phyloP scores from a whole-genome alignment of 1,284 basidiomycete species.

The Taiwanofungus camphoratus region DNA sequence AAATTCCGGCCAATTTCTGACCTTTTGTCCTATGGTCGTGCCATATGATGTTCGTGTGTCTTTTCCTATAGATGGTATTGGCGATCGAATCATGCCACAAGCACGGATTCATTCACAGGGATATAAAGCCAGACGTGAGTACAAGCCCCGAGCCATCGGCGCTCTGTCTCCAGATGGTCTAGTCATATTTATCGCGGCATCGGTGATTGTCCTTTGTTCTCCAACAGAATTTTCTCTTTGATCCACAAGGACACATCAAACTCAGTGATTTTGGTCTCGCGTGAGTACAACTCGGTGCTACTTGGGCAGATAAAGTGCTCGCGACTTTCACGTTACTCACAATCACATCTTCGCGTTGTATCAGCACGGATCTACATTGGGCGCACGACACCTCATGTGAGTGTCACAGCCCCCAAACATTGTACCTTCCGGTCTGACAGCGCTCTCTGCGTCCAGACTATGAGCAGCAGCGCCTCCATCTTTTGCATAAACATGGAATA shows the following conservation, averaged over 20 bases:
- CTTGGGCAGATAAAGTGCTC: background rate
- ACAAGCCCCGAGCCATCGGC: constrained; percentile 7
- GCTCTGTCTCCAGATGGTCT: background rate
- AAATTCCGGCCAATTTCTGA: constrained; percentile 5
- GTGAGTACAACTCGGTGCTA: constrained; percentile 40
- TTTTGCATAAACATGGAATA: constrained; percentile 91
- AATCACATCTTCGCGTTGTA: constrained; percentile 13
- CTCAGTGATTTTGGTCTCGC: constrained; percentile 95
- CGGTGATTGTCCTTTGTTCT: constrained; percentile 23
- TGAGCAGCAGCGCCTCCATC: constrained; percentile 85
- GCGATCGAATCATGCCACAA: constrained; percentile 92
- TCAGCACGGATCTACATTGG: constrained; percentile 81
- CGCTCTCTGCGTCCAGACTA: constrained; percentile 57
- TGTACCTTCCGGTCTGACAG: constrained; percentile 9
- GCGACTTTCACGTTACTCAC: constrained; percentile 9
- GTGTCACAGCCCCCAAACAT: constrained; percentile 21
- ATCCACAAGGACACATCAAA: constrained; percentile 88
- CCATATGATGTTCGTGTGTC: constrained; percentile 7
- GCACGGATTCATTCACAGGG: constrained; percentile 94
- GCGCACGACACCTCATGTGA: constrained; percentile 87
- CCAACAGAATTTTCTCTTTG: constrained; percentile 88
- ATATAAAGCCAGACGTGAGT: constrained; percentile 90
- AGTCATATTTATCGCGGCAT: constrained; percentile 9
- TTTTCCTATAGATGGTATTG: constrained; percentile 76
- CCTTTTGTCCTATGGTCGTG: background rate